Evolutionary conservation across 768 basidiomycete genomes (phyloP), one percentile per base, ranked within the genome.

Genomic region (Cantharellus anzutake): DNA sequence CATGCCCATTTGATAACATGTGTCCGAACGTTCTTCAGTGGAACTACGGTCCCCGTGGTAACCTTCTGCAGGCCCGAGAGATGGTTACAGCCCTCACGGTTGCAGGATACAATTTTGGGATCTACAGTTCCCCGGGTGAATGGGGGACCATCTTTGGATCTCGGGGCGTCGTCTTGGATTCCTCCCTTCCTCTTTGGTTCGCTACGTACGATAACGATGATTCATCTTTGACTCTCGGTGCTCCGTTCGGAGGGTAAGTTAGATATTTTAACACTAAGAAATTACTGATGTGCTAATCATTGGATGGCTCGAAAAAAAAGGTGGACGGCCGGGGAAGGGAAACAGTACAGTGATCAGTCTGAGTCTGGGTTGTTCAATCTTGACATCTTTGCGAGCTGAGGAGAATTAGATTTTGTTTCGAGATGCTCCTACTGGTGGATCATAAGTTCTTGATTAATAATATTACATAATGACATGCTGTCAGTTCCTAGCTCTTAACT

Each of bases 301-400:
- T 29, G 11, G 0, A 1, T 1, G 29, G 44, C 29, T 29, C 29
- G 44, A 48, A 29, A 11, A 11, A 11, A 48, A 11, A 48, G 44
- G 44, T 48, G 44, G 59, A 63, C 60, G 61, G 1, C 20, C 1
- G 64, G 66, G n/a, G 66, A 66, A 16, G 68, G 67, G 3, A 63
- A 68, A 42, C 68, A 68, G 42, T 67, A 68, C 53, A 68, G 66
- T 5, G 67, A 68, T 41, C 59, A 61, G 3, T 67, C 67, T 7
- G 68, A 67, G 3, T 68, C 68, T 7, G 68, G 68, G 16, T 59
- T 62, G n/a, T 68, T 68, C 48, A 67, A 67, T 51, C 65, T 68
- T 37, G 66, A 60, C 57, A 56, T 63, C 55, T 63, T 63, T 39
- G 61, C 62, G 3, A 61, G 51, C 59, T 65, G 44, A 48, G 20